Conservation (phyloP, 176 grass and related monocot genomes). For the Carex parvula region DNA sequence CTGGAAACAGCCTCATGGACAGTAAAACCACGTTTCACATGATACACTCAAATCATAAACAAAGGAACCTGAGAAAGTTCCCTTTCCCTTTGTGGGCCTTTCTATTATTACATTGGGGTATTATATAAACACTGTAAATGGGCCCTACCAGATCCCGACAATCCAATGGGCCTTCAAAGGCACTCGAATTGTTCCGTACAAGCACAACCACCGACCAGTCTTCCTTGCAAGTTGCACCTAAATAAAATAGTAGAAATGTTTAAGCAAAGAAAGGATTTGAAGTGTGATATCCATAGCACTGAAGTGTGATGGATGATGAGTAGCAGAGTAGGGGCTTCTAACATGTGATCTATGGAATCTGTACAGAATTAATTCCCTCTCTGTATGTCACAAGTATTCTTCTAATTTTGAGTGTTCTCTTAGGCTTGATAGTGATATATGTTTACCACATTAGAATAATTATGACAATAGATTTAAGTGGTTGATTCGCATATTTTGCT, state of each 20-base stretch:
- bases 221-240: neutral
- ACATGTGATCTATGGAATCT: neutral
- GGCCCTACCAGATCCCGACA: slow-evolving; percentile 2
- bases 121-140: slow-evolving; percentile 6
- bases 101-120: neutral
- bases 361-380: neutral
- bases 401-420: neutral
- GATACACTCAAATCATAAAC: neutral
- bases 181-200: slow-evolving; percentile 7
- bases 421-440: neutral
- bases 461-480: no score
- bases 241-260: neutral
- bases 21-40: neutral
- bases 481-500: neutral
- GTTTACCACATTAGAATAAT: neutral
- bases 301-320: neutral
- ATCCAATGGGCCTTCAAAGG: neutral
- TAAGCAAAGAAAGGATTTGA: neutral
- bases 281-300: neutral
- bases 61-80: slow-evolving; percentile 6
- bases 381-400: neutral
- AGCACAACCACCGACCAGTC: neutral
- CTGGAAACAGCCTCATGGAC: neutral
- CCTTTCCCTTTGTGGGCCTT: slow-evolving; percentile 26
- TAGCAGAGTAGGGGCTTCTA: neutral